phyloP scores from a whole-genome alignment of 371 early-diverging fungal genomes.

The Mucor velutinosus region DNA sequence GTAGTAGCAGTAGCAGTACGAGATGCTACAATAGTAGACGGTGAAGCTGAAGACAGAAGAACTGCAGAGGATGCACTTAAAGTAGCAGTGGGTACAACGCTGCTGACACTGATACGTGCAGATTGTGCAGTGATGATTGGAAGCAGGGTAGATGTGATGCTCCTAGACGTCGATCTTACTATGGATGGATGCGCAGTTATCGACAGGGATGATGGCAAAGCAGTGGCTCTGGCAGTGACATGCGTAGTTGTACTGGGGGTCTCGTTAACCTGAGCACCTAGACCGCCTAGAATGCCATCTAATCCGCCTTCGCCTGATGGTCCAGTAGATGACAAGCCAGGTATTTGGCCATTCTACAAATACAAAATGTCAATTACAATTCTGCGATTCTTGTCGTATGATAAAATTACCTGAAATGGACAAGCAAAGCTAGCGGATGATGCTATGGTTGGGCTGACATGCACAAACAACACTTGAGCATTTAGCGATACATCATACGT shows the following conservation, averaged over 20 bases:
- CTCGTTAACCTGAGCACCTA: background rate
- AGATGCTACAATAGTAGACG: background rate
- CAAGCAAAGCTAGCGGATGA: conserved; percentile 25
- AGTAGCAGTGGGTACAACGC: background rate
- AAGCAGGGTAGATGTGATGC: background rate
- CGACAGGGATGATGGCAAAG: background rate
- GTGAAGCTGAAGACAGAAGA: background rate
- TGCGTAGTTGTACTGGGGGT: background rate
- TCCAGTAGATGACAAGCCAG: background rate
- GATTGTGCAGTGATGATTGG: background rate
- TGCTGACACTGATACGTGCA: background rate
- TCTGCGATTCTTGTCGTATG: background rate
- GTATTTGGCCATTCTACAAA: background rate
- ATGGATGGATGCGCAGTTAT: background rate
- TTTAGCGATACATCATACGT: conserved; percentile 45
- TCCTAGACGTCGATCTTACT: background rate
- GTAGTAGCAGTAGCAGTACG: background rate
- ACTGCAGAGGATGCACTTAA: background rate
- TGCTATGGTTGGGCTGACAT: conserved; percentile 33
- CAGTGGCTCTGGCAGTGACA: background rate
- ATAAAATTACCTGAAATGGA: conserved; percentile 23
- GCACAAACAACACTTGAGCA: conserved; percentile 44
- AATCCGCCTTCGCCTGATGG: background rate
- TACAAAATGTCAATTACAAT: background rate
- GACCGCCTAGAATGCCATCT: background rate